Conservation (phyloP, 2,329 filamentous ascomycete species). For the Xylaria sp. region DNA sequence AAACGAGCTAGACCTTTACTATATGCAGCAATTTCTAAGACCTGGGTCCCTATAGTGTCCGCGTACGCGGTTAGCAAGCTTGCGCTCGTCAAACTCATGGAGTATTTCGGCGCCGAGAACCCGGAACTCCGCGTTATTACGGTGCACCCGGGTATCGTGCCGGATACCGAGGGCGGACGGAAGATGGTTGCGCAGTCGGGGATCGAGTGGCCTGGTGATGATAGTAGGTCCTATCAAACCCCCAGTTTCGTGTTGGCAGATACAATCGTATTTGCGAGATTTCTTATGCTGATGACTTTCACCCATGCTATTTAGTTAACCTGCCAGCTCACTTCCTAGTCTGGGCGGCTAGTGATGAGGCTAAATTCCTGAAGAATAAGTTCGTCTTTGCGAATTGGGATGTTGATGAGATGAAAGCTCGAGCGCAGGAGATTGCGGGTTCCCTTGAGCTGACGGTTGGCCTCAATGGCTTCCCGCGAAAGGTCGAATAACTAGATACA, state of each 20-base stretch:
- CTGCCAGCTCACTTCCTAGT: conserved; percentile 41
- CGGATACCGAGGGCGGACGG: conserved; percentile 37
- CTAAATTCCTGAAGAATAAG: conserved; percentile 42
- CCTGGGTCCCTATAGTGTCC: conserved; percentile 42
- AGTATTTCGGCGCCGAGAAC: conserved; percentile 44
- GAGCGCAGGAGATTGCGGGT: conserved; percentile 39
- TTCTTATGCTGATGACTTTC: neutral
- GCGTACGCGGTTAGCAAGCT: conserved; percentile 51
- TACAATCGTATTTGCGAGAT: neutral
- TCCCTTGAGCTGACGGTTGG: conserved; percentile 38
- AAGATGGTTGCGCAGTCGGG: conserved; percentile 40
- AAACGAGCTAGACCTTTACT: no score
- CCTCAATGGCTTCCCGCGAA: conserved; percentile 42
- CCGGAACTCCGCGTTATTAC: conserved; percentile 36
- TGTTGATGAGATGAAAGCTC: conserved; percentile 41
- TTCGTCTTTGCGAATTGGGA: conserved; percentile 42
- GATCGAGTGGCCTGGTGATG: conserved; percentile 39
- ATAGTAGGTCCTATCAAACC: conserved; percentile 35
- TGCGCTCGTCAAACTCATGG: conserved; percentile 41
- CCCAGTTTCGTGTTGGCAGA: neutral
- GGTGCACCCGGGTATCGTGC: conserved; percentile 41
- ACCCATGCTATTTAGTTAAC: conserved; percentile 29
- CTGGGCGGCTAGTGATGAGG: conserved; percentile 42
- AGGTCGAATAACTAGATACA: conserved; percentile 19
- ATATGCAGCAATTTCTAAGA: neutral